Evolutionary conservation across 1,284 basidiomycete genomes (phyloP).

Genomic region (Apiotrichum veenhuisii): DNA sequence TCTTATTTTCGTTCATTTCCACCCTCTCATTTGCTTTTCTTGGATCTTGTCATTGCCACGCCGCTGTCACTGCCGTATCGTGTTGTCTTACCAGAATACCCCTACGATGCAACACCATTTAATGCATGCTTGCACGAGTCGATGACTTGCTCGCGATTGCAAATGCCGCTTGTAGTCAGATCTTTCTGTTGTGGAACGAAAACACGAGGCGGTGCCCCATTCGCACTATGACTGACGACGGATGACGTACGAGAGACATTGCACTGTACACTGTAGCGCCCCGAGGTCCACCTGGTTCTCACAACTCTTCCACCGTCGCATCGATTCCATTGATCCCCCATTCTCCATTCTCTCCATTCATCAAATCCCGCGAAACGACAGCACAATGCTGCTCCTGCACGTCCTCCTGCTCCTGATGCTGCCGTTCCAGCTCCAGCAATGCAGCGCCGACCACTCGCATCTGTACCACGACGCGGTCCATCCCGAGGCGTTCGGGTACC

Average conservation of each 20-base stretch:
- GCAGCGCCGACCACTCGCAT: neutral
- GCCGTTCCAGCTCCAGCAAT: neutral
- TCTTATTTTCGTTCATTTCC: no score
- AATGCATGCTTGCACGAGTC: neutral
- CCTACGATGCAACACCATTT: neutral
- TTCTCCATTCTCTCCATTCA: neutral
- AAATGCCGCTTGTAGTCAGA: no score
- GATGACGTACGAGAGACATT: no score
- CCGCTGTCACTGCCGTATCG: neutral
- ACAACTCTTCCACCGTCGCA: neutral
- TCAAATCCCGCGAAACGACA: neutral
- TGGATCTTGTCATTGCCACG: no score
- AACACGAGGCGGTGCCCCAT: no score
- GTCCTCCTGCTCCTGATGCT: neutral
- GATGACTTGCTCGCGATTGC: neutral
- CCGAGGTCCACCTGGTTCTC: no score
- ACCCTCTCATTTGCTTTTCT: no score
- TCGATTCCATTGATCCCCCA: neutral
- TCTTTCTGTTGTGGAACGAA: no score
- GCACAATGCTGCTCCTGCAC: neutral
- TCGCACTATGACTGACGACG: no score
- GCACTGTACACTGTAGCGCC: no score
- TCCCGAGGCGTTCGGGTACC: neutral
- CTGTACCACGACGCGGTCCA: constrained; percentile 1
- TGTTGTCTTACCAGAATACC: neutral